phyloP scores from a whole-genome alignment of 176 grass and related monocot species.

The Triticum turgidum region DNA sequence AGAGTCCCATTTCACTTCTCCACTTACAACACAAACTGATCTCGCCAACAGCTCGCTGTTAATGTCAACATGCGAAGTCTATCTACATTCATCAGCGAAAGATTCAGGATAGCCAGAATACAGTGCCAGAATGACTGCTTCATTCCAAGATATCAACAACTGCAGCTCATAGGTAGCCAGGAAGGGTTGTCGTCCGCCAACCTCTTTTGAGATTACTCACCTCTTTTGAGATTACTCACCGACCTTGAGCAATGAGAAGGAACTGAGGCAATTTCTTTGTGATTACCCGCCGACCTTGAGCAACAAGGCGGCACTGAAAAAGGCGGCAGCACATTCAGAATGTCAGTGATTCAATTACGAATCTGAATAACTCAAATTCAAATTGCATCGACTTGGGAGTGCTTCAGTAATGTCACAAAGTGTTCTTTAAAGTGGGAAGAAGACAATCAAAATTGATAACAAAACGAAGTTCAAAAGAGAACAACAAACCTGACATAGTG shows the following conservation, averaged over 20 bases:
- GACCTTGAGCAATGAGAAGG: neutral
- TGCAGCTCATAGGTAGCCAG: neutral
- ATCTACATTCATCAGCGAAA: neutral
- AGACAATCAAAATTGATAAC: neutral
- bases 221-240: neutral
- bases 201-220: neutral
- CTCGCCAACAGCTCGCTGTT: neutral
- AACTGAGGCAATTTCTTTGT: neutral
- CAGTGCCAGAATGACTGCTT: neutral
- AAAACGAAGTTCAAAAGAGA: neutral
- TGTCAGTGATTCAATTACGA: neutral
- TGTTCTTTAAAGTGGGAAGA: neutral
- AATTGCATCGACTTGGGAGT: neutral
- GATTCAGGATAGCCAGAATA: neutral
- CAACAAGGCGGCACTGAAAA: neutral
- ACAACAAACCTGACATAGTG: neutral
- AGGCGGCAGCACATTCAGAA: neutral
- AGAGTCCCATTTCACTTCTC: neutral
- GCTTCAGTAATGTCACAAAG: neutral
- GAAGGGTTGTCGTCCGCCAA: neutral
- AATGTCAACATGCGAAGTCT: neutral
- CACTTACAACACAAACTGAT: neutral
- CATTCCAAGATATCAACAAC: neutral
- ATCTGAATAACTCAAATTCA: neutral
- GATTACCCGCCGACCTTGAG: neutral